Conservation (phyloP, 371 early-diverging fungal species). For the Paraphysoderma sedebokerense region DNA sequence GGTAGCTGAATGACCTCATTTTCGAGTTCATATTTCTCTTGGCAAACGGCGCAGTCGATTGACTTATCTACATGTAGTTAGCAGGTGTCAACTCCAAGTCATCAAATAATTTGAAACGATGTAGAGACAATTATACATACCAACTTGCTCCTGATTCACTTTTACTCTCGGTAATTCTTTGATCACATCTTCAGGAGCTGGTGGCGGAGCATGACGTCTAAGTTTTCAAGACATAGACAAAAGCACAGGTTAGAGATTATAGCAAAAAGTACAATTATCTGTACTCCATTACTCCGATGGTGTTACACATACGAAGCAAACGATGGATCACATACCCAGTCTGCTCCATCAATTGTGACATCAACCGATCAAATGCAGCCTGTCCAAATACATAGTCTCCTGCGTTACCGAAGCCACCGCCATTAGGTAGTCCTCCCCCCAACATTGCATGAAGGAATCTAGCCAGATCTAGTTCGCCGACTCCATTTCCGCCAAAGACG, state of each 20-base stretch:
- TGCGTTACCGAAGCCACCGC: too few species aligned
- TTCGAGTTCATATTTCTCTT: not conserved
- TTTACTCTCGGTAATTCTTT: not conserved
- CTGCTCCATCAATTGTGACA: not conserved
- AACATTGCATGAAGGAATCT: too few species aligned
- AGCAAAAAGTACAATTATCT: too few species aligned
- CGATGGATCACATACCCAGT: not conserved
- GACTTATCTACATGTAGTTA: not conserved
- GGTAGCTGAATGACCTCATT: not conserved
- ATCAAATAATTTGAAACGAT: too few species aligned
- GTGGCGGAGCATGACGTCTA: too few species aligned
- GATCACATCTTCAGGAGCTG: not conserved
- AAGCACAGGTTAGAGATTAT: too few species aligned
- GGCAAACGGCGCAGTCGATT: not conserved
- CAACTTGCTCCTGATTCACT: not conserved
- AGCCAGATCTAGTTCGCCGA: too few species aligned
- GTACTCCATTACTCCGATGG: too few species aligned
- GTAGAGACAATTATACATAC: not conserved
- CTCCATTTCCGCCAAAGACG: too few species aligned
- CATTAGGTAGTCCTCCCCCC: too few species aligned
- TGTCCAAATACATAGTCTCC: not conserved
- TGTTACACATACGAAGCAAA: not conserved
- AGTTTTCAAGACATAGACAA: too few species aligned
- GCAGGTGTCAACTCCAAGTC: not conserved
- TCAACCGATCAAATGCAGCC: not conserved